phyloP scores from a whole-genome alignment of 1,284 basidiomycete genomes.

The Fomitiporia mediterranea region DNA sequence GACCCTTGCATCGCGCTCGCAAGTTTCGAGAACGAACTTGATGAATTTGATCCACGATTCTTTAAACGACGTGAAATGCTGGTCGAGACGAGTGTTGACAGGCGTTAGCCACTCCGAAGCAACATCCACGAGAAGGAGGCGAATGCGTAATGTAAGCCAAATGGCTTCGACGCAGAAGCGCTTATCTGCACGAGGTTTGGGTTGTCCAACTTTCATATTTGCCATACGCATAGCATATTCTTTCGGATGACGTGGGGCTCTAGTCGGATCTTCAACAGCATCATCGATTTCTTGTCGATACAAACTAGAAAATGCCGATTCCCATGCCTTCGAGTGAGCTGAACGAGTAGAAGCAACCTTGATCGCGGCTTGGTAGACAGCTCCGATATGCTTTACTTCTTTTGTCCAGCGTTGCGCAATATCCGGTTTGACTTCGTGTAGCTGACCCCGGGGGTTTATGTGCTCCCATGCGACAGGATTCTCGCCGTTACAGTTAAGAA shows the following conservation, averaged over 20 bases:
- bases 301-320: slow-evolving; percentile 45
- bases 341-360: slow-evolving; percentile 40
- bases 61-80: slow-evolving; percentile 19
- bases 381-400: slow-evolving; percentile 30
- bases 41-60: slow-evolving; percentile 37
- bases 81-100: too few relatives aligned
- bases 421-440: slow-evolving; percentile 28
- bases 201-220: slow-evolving; percentile 45
- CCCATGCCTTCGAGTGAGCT: slow-evolving; percentile 49
- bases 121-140: slow-evolving; percentile 38
- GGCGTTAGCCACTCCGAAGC: slow-evolving; percentile 29
- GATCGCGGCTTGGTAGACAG: slow-evolving; percentile 34
- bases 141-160: slow-evolving; percentile 42
- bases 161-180: slow-evolving; percentile 53
- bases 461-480: slow-evolving; percentile 19
- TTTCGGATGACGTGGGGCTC: slow-evolving; percentile 35
- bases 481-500: slow-evolving; percentile 12
- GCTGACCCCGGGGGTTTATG: slow-evolving; percentile 27
- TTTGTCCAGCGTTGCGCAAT: slow-evolving; percentile 36
- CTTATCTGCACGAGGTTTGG: slow-evolving; percentile 48
- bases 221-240: slow-evolving; percentile 46
- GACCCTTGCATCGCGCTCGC: slow-evolving; percentile 37
- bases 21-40: slow-evolving; percentile 38
- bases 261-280: slow-evolving; percentile 31
- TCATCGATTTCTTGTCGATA: slow-evolving; percentile 44